A percentile compares a stretch with the other conserved stretches of the same genome.
Evolutionary conservation across 257 asterid genomes (phyloP).

Genomic region (Petunia axillaris): DNA sequence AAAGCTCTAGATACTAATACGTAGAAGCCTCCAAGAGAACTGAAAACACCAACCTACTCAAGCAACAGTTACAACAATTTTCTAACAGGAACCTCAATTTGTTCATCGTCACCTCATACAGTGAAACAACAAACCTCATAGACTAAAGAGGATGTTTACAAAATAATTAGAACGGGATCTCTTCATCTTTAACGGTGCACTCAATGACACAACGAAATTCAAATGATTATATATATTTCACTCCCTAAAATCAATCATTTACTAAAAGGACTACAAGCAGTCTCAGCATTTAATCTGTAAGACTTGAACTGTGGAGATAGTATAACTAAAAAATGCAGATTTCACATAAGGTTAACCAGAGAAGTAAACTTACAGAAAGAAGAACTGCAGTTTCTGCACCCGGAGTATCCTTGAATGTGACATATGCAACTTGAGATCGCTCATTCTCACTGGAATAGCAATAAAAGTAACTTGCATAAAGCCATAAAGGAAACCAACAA

Average conservation of each 20-base stretch:
- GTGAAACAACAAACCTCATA: background rate
- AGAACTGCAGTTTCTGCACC: constrained; percentile 73
- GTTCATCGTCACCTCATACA: background rate
- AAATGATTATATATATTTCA: background rate
- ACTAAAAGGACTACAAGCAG: constrained; percentile 3
- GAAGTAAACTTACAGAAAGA: constrained; percentile 55
- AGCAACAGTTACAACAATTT: constrained; percentile 4
- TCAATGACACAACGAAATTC: constrained; percentile 15
- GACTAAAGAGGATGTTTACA: background rate
- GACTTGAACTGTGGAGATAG: background rate
- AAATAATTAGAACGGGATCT: background rate
- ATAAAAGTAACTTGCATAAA: background rate
- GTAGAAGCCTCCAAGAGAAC: background rate
- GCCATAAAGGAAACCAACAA: background rate
- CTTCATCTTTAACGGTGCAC: background rate
- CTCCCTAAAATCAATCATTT: background rate
- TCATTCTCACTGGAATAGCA: constrained; percentile 54
- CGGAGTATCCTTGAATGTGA: constrained; percentile 64
- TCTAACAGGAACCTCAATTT: constrained; percentile 19
- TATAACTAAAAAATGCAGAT: background rate
- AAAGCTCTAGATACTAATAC: background rate
- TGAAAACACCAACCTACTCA: background rate
- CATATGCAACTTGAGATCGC: constrained; percentile 60
- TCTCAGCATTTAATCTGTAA: background rate
- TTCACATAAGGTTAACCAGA: constrained; percentile 1